Base-by-base conservation (phyloP, 148 eudicot genomes). In the Camellia granthamiana region DNA sequence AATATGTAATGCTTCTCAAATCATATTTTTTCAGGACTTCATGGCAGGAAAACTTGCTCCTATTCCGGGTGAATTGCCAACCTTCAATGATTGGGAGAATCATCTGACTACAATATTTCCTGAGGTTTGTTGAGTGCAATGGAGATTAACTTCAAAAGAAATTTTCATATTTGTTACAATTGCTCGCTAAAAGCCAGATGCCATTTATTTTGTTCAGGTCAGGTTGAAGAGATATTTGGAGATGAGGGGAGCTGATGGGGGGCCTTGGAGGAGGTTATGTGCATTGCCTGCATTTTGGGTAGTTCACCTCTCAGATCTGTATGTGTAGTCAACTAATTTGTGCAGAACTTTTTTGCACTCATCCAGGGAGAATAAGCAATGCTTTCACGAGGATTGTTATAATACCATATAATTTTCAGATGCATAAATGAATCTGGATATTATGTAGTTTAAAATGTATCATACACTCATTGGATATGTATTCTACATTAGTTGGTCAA, bases 231-330 rank as follows among this genome's bases (percentile, higher is more conserved):
- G 97, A 84, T 94, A 94, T 87, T 80, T 97, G 88, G 99, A 97
- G 80, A 92, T 97, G 99, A 89, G 99, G 82, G 99, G 97, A 69
- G 99, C 99, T 70, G 99, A 97, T 89, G 98, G 97, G 75, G 99
- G 99, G 63, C 98, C 99, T 73, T 94, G 98, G 98, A 90, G 99
- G 86, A 85, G 98, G 83, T 85, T 97, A 76, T 97, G 99, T 85
- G 99, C 99, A 67, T 79, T 97, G 85, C 99, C 99, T 73, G 99
- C 99, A 73, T 92, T 97, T 86, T 97, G 99, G 99, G 99, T 97
- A 90, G 62, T 76, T 82, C 77, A 3, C 47, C 55, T 69, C 41
- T 63, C 19, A 78, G 38, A 56, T 59, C 7, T 76, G 5, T 55
- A 43, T n/a, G 7, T 49, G 2, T 64, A 15, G 9, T 77, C 23